Evolutionary conservation across 2,329 filamentous ascomycete genomes (phyloP).

Genomic region (Fusarium coicis): DNA sequence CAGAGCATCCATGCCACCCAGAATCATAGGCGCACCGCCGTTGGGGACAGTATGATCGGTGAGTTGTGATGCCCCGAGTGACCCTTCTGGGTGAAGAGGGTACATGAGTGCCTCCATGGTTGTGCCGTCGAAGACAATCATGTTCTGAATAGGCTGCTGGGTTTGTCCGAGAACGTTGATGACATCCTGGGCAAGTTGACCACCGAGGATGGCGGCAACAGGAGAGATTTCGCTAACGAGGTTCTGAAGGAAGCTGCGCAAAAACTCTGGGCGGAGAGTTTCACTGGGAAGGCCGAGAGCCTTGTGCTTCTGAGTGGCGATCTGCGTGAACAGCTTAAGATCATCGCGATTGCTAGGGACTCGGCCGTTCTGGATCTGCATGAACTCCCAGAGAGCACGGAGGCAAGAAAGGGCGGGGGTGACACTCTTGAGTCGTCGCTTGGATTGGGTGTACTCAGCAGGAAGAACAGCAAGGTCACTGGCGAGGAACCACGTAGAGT

Average conservation of each 20-base stretch:
- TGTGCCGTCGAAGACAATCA: conserved; percentile 90
- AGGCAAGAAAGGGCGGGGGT: conserved; percentile 86
- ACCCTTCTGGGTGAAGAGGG: conserved; percentile 77
- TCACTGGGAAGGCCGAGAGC: conserved; percentile 76
- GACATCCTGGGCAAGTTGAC: conserved; percentile 92
- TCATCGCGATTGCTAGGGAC: conserved; percentile 71
- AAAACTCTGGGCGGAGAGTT: conserved; percentile 75
- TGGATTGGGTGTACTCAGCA: conserved; percentile 73
- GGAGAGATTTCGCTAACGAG: conserved; percentile 86
- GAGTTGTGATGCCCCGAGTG: conserved; percentile 62
- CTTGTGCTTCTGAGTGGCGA: conserved; percentile 82
- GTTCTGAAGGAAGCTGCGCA: conserved; percentile 88
- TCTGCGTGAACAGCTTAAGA: conserved; percentile 78
- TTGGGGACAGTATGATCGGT: conserved; percentile 43
- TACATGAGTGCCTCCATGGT: conserved; percentile 82
- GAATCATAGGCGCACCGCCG: conserved; percentile 37
- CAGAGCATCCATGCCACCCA: conserved; percentile 38
- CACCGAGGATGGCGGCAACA: conserved; percentile 88
- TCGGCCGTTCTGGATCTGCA: conserved; percentile 62
- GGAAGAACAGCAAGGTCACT: conserved; percentile 79
- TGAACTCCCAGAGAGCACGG: conserved; percentile 89
- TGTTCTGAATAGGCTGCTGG: conserved; percentile 96
- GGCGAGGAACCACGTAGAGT: conserved; percentile 87
- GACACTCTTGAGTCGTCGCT: conserved; percentile 78
- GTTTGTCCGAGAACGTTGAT: conserved; percentile 93